Evolutionary conservation across 257 asterid genomes (phyloP), one percentile per base, ranked within the genome.

Genomic region (Prunella vulgaris): DNA sequence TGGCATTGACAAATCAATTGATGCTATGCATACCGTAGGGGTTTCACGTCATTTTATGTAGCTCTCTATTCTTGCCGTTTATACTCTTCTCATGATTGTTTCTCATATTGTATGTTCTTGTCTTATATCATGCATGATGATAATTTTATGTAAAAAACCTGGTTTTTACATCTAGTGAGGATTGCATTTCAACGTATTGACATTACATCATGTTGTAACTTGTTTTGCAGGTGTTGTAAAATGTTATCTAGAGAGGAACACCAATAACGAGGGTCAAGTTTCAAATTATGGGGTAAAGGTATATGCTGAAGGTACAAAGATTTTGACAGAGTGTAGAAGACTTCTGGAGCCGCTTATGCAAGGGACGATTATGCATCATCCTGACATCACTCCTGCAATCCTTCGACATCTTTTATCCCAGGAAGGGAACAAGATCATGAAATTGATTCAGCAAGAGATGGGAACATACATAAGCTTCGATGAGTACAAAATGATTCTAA

Each of bases 231-330:
- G 88, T 32, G 37, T 32, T 20, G 97, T 80, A 10, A 86, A 88
- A 60, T 88, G 96, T 75, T 60, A 8, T 69, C 60, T 90, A 20
- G 85, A 80, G 78, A 76, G 58, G 33, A 86, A 83, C 64, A 84
- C 57, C 10, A 84, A 78, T 38, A 96, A 92, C 24, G 3, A 64
- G 74, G 69, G 64, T 3, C 32, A 30, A 59, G 15, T 59, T 5
- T 59, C 64, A 0, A 77, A 90, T 24, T 86, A 77, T 70, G 80
- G 88, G 44, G 95, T 94, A 32, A 87, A 76, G 84, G 74, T 91
- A 72, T 86, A 95, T 80, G 99, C 96, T 49, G 65, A 63, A 62
- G 96, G 95, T 72, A 94, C 97, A 30, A 87, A 78, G 83, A 68
- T 58, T 8, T 87, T 94, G 69, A 90, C 87, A 25, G 99, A 94